Evolutionary conservation across 148 eudicot genomes (phyloP).

Genomic region (Hydrangea macrophylla): DNA sequence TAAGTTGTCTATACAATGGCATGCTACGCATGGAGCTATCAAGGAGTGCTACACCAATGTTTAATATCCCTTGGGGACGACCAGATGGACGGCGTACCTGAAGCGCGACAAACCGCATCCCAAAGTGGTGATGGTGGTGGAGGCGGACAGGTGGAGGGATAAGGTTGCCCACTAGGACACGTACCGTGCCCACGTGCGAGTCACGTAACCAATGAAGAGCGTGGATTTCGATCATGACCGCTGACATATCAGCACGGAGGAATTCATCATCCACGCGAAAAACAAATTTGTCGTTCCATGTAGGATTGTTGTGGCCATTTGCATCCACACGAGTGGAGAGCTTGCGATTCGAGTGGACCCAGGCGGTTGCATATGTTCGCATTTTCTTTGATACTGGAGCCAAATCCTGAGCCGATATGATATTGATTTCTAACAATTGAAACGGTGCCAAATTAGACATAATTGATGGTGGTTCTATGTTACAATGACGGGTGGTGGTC

Average conservation of each 20-base stretch:
- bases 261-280: slow-evolving; percentile 63
- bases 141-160: slow-evolving; percentile 27
- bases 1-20: slow-evolving; percentile 56
- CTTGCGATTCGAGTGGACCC: slow-evolving; percentile 60
- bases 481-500: background rate
- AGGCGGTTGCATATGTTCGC: slow-evolving; percentile 58
- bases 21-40: slow-evolving; percentile 65
- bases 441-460: slow-evolving; percentile 36
- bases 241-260: slow-evolving; percentile 44
- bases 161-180: slow-evolving; percentile 48
- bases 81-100: slow-evolving; percentile 71
- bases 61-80: slow-evolving; percentile 68
- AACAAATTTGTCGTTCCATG: slow-evolving; percentile 78
- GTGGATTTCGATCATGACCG: slow-evolving; percentile 57
- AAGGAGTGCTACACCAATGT: slow-evolving; percentile 54
- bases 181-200: slow-evolving; percentile 53
- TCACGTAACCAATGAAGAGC: slow-evolving; percentile 50
- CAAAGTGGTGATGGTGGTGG: slow-evolving; percentile 21
- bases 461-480: background rate
- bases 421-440: slow-evolving; percentile 58
- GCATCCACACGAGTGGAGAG: slow-evolving; percentile 51
- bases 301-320: slow-evolving; percentile 44
- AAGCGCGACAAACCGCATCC: slow-evolving; percentile 72
- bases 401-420: slow-evolving; percentile 71
- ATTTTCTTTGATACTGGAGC: slow-evolving; percentile 43